Conservation (phyloP, 371 early-diverging fungal genomes). For the Mortierella polycephala region DNA sequence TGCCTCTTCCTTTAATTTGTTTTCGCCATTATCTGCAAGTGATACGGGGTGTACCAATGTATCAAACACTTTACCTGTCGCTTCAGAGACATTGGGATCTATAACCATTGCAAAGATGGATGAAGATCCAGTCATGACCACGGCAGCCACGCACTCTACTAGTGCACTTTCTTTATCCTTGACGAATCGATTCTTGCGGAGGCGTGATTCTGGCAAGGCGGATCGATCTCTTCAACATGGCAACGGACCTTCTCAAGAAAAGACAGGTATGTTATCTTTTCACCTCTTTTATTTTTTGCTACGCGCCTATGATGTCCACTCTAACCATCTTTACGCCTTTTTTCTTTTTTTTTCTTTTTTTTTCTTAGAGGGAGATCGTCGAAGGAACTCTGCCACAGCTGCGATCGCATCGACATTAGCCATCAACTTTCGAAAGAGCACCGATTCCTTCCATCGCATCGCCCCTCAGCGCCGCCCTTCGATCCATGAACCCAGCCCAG, state of each 20-base stretch:
- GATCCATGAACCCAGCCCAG: neutral
- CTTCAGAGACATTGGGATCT: neutral
- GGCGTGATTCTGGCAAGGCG: slow-evolving; percentile 16
- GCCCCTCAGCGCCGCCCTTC: neutral
- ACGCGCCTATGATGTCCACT: neutral
- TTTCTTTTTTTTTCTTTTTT: neutral
- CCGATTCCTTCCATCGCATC: neutral
- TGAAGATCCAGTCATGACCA: no score
- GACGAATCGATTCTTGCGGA: slow-evolving; percentile 28
- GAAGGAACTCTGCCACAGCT: slow-evolving; percentile 31
- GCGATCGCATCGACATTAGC: slow-evolving; percentile 26
- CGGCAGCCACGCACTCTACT: no score
- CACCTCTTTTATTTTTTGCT: neutral
- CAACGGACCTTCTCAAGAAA: slow-evolving; percentile 1
- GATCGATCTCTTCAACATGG: neutral
- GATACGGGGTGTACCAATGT: no score
- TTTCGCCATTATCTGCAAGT: neutral
- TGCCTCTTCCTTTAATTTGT: slow-evolving; percentile 4
- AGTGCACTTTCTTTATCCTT: slow-evolving; percentile 7
- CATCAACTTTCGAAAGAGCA: slow-evolving; percentile 33
- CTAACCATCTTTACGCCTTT: neutral
- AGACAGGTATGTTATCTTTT: slow-evolving; percentile 15
- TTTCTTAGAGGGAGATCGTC: slow-evolving; percentile 15
- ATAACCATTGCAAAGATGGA: neutral
- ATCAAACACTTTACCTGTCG: neutral